Percentiles rank a stretch among this genome's conserved stretches.
These are phyloP conservation scores for Epichloe aotearoae DNA, from an alignment of 2,329 filamentous ascomycete species.

Conservation along the genomic window DNA sequence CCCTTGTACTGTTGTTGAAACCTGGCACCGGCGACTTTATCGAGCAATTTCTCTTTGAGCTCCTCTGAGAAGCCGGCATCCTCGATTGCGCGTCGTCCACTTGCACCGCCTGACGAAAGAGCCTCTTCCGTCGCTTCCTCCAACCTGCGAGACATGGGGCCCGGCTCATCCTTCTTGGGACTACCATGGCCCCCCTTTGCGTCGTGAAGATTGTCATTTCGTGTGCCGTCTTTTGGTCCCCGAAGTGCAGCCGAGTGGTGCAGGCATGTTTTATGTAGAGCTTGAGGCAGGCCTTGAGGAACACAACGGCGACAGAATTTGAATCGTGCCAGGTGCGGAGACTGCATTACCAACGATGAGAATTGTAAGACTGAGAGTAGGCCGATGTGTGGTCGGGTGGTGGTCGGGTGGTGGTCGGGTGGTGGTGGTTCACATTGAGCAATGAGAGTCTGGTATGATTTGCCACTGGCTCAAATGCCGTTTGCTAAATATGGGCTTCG, in stretches of 20 bases:
- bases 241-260: not conserved
- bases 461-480: too few species aligned
- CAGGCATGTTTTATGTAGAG: not conserved
- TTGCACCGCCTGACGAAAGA: constrained; percentile 42
- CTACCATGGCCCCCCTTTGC: not conserved
- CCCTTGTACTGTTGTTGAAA: constrained; percentile 36
- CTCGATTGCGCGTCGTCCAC: constrained; percentile 45
- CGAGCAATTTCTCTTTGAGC: constrained; percentile 43
- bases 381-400: too few species aligned
- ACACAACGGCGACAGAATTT: not conserved
- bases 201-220: not conserved
- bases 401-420: too few species aligned
- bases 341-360: not conserved
- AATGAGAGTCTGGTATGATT: too few species aligned
- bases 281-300: not conserved
- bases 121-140: constrained; percentile 51
- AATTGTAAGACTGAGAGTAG: not conserved
- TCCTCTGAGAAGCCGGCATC: constrained; percentile 52
- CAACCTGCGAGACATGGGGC: constrained; percentile 43
- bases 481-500: too few species aligned
- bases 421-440: too few species aligned
- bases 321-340: not conserved
- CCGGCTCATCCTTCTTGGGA: constrained; percentile 13
- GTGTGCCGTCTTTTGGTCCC: not conserved
- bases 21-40: constrained; percentile 40